Percentiles rank a stretch among this genome's conserved stretches.
Evolutionary conservation across 176 grass and related monocot species (phyloP).

Genomic region (Coix lacrymajobi): DNA sequence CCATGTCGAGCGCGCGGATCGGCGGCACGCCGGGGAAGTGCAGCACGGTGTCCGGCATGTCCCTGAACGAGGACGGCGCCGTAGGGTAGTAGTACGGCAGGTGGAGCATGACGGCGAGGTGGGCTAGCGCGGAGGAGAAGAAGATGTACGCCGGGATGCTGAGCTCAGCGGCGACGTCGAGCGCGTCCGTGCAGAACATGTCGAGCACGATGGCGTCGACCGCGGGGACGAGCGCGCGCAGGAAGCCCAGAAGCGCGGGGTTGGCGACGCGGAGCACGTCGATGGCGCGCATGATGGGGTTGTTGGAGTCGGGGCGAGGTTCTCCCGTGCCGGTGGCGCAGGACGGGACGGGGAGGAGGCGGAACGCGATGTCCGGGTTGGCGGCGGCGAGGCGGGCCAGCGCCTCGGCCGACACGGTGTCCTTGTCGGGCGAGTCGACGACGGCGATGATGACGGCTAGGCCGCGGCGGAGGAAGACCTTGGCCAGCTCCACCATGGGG

Average conservation of each 20-base stretch:
- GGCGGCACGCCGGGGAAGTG: not conserved
- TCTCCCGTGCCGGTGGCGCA: not conserved
- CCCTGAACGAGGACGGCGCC: not conserved
- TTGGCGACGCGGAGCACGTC: not conserved
- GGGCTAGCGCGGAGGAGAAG: constrained; percentile 19
- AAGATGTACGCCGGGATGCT: constrained; percentile 32
- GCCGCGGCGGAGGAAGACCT: constrained; percentile 38
- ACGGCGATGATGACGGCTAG: not conserved
- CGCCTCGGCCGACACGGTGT: not conserved
- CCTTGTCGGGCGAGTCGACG: constrained; percentile 2
- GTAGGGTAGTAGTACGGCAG: not conserved
- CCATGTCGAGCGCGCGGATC: constrained; percentile 1
- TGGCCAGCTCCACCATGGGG: constrained; percentile 61
- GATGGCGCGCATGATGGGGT: not conserved
- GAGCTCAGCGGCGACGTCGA: constrained; percentile 39
- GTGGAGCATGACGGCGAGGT: constrained; percentile 20
- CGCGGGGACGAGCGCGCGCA: not conserved
- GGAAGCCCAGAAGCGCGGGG: not conserved
- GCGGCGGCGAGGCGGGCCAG: not conserved
- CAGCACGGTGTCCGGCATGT: not conserved
- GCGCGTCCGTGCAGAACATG: constrained; percentile 45
- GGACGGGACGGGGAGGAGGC: not conserved
- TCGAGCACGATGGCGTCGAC: constrained; percentile 46
- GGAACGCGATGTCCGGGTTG: not conserved
- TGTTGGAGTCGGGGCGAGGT: not conserved